Percentiles rank a stretch among this genome's conserved stretches.
Conservation (phyloP, 768 basidiomycete species). For the Tulasnella sp. region DNA sequence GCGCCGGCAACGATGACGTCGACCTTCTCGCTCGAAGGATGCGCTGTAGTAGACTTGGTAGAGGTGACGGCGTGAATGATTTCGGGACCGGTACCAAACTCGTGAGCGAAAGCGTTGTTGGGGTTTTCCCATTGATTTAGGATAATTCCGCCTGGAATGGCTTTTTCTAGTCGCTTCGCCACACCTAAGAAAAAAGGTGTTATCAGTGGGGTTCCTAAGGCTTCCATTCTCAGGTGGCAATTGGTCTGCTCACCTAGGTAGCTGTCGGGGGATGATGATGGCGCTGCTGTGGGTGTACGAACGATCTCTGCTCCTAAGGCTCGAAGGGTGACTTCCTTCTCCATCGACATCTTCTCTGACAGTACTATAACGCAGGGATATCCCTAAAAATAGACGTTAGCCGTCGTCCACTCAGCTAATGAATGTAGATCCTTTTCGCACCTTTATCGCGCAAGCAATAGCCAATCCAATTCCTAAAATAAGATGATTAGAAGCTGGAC, state of each 20-base stretch:
- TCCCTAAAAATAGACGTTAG: conserved; percentile 53
- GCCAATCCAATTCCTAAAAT: conserved; percentile 79
- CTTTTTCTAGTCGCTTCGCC: conserved; percentile 59
- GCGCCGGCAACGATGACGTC: conserved; percentile 77
- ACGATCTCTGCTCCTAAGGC: conserved; percentile 91
- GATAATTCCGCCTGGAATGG: conserved; percentile 78
- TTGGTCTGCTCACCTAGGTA: conserved; percentile 81
- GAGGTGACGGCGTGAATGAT: conserved; percentile 68
- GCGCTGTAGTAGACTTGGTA: conserved; percentile 46
- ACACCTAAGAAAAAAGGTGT: conserved; percentile 44
- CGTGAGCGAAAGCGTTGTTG: conserved; percentile 87
- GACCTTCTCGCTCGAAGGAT: conserved; percentile 60
- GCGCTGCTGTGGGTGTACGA: conserved; percentile 82
- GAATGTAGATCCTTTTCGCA: conserved; percentile 27
- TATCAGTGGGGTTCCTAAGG: conserved; percentile 21
- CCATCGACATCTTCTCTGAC: conserved; percentile 93
- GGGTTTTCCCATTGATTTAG: conserved; percentile 66
- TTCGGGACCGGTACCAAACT: conserved; percentile 81
- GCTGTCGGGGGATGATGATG: conserved; percentile 80
- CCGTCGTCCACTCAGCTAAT: background rate
- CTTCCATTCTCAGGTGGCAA: too few species aligned
- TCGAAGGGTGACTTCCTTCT: conserved; percentile 86
- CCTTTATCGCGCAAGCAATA: conserved; percentile 89
- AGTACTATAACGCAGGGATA: conserved; percentile 83
- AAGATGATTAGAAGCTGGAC: background rate